These are phyloP conservation scores for Mycena capillaripes DNA, from an alignment of 768 basidiomycete species.

Conservation along the genomic window DNA sequence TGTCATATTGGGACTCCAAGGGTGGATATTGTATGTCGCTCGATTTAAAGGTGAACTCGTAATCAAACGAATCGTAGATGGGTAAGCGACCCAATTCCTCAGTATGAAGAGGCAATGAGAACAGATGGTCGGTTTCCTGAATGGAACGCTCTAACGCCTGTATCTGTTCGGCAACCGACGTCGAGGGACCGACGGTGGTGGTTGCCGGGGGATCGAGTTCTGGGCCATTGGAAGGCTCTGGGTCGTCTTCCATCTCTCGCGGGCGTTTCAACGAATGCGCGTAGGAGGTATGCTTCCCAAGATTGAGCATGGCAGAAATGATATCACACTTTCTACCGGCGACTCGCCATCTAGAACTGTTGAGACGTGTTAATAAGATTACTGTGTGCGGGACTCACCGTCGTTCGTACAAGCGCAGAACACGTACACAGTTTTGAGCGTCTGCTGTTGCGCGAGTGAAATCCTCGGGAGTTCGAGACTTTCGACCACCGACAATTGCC, in stretches of 20 bases:
- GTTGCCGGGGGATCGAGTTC: background rate
- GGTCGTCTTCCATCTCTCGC: background rate
- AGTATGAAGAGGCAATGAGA: background rate
- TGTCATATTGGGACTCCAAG: no score
- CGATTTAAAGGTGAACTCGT: background rate
- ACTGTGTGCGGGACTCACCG: background rate
- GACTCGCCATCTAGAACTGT: conserved; percentile 12
- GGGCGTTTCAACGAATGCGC: background rate
- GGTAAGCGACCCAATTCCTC: background rate
- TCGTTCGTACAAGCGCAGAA: conserved; percentile 31
- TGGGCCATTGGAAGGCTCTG: background rate
- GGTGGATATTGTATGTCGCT: no score
- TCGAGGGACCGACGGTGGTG: no score
- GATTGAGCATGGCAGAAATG: conserved; percentile 21
- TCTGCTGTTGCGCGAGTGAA: conserved; percentile 51
- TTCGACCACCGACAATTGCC: conserved; percentile 48
- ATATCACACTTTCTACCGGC: conserved; percentile 24
- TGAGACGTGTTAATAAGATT: no score
- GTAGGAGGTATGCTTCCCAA: no score
- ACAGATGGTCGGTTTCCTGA: no score
- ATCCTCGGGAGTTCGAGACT: conserved; percentile 37
- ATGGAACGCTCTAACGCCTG: background rate
- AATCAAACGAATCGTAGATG: conserved; percentile 1
- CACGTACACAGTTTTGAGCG: conserved; percentile 54
- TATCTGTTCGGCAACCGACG: no score